Evolutionary conservation across 129 eudicot species (phyloP).

Genomic region (Artemisia annua): DNA sequence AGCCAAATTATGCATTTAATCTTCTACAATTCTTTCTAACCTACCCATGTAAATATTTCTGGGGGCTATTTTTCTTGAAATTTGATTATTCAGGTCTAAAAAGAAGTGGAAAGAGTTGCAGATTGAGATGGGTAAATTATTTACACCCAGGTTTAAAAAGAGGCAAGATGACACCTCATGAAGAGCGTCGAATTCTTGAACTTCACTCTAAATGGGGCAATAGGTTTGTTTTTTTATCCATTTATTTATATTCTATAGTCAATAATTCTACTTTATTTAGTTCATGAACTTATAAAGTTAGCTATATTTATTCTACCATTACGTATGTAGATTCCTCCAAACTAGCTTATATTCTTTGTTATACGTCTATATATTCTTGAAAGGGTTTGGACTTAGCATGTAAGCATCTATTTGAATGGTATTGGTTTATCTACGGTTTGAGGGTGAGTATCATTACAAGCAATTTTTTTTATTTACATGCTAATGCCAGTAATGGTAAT

Average conservation of each 20-base stretch:
- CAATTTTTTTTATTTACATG: no score
- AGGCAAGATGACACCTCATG: conserved; percentile 95
- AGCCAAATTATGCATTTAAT: neutral
- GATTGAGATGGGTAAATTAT: conserved; percentile 97
- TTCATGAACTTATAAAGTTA: conserved; percentile 30
- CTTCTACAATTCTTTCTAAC: conserved; percentile 11
- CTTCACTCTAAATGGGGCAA: conserved; percentile 97
- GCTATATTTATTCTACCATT: conserved; percentile 23
- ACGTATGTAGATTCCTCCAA: conserved; percentile 10
- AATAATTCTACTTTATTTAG: conserved; percentile 13
- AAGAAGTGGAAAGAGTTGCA: conserved; percentile 97
- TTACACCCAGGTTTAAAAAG: conserved; percentile 89
- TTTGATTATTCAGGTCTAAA: conserved; percentile 64
- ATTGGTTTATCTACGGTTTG: conserved; percentile 4
- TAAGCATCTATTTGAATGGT: conserved; percentile 27
- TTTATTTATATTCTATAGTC: neutral
- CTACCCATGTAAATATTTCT: conserved; percentile 22
- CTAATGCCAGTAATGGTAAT: no score
- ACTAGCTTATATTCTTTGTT: conserved; percentile 21
- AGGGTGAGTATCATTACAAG: no score
- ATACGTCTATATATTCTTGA: neutral
- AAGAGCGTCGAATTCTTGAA: conserved; percentile 76
- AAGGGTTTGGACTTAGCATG: conserved; percentile 5
- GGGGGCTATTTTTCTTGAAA: conserved; percentile 34
- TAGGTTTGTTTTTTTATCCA: conserved; percentile 43